phyloP scores from a whole-genome alignment of 1,139 yeast species.

The Blastobotrys aristatus region DNA sequence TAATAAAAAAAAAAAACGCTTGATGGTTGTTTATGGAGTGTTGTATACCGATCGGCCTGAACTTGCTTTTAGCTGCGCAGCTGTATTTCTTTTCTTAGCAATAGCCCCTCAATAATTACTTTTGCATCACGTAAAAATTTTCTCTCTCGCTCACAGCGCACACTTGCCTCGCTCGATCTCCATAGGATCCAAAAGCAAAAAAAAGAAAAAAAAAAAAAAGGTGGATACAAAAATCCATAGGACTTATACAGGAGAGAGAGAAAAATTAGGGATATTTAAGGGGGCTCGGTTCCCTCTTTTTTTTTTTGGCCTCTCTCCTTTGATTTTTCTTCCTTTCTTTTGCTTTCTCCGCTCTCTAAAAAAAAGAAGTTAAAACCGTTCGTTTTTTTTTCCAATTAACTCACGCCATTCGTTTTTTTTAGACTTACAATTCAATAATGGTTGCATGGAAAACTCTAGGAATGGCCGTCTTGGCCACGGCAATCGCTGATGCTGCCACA shows the following conservation, averaged over 20 bases:
- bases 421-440: conserved; percentile 6
- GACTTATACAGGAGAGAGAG: too few species aligned
- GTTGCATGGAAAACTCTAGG: conserved; percentile 15
- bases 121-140: too few species aligned
- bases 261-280: conserved; percentile 5
- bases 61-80: too few species aligned
- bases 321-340: background rate
- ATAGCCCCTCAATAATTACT: too few species aligned
- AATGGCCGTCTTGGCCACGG: conserved; percentile 15
- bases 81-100: too few species aligned
- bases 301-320: background rate
- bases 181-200: background rate
- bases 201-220: too few species aligned
- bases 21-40: too few species aligned
- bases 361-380: background rate
- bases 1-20: too few species aligned
- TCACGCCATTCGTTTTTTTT: background rate
- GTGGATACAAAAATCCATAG: background rate
- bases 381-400: background rate
- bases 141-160: too few species aligned
- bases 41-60: too few species aligned
- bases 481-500: conserved; percentile 34
- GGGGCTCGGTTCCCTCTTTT: background rate
- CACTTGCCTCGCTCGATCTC: too few species aligned
- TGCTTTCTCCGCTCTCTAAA: background rate